phyloP scores from a whole-genome alignment of 2,329 filamentous ascomycete genomes.

The Pseudogymnoascus pannorum region DNA sequence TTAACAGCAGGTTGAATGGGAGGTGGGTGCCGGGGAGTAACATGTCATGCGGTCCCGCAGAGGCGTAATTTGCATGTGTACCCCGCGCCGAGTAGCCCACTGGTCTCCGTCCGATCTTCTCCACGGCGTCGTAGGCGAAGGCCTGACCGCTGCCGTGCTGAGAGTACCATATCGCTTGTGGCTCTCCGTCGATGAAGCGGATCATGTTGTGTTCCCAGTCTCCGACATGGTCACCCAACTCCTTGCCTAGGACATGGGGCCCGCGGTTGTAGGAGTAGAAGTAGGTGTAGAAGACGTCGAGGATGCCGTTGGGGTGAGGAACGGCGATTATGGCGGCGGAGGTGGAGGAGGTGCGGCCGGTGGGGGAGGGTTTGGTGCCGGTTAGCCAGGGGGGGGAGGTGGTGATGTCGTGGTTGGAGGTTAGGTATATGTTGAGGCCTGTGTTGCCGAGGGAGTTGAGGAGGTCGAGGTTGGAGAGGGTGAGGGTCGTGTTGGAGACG shows the following conservation, averaged over 20 bases:
- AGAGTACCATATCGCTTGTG: slow-evolving; percentile 52
- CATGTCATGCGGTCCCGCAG: slow-evolving; percentile 52
- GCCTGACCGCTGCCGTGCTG: slow-evolving; percentile 58
- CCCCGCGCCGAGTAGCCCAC: slow-evolving; percentile 53
- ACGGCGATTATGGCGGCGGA: slow-evolving; percentile 46
- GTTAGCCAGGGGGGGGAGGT: slow-evolving; percentile 40
- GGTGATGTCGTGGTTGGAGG: slow-evolving; percentile 40
- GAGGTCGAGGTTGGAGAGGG: slow-evolving; percentile 39
- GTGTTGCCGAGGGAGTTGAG: slow-evolving; percentile 36
- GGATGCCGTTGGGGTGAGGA: neutral
- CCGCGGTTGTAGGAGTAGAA: slow-evolving; percentile 15
- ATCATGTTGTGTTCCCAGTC: slow-evolving; percentile 64
- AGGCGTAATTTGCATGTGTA: slow-evolving; percentile 59
- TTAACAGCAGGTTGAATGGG: slow-evolving; percentile 41
- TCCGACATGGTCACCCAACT: slow-evolving; percentile 48
- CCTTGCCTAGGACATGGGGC: neutral
- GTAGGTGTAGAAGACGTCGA: slow-evolving; percentile 15
- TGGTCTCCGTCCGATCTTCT: slow-evolving; percentile 46
- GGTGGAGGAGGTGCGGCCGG: slow-evolving; percentile 43
- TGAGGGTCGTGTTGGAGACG: slow-evolving; percentile 31
- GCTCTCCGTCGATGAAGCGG: slow-evolving; percentile 50
- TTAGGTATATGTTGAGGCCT: slow-evolving; percentile 41
- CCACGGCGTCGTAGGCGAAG: slow-evolving; percentile 48
- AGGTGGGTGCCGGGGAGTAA: slow-evolving; percentile 54
- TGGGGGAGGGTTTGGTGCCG: slow-evolving; percentile 45